phyloP scores from a whole-genome alignment of 2,329 filamentous ascomycete species.

The Microdochium trichocladiopsis region DNA sequence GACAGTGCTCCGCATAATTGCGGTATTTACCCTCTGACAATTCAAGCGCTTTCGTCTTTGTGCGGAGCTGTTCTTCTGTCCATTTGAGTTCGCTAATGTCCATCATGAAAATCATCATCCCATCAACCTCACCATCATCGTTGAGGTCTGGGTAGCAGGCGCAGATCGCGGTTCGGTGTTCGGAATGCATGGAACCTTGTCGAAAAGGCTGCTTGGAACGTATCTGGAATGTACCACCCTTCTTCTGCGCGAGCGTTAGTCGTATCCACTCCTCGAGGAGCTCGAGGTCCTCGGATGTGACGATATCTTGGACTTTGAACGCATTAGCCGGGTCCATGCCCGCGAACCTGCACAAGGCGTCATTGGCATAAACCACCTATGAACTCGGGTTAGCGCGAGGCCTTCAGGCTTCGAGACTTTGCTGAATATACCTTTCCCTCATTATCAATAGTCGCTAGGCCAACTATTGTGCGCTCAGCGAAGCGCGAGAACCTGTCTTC shows the following conservation, averaged over 20 bases:
- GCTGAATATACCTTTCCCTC: constrained; percentile 12
- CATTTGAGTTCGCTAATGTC: constrained; percentile 19
- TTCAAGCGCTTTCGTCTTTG: constrained; percentile 13
- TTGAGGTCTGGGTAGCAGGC: constrained; percentile 16
- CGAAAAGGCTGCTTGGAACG: constrained; percentile 15
- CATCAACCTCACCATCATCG: constrained; percentile 12
- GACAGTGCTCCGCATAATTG: constrained; percentile 17
- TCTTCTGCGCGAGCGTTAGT: constrained; percentile 10
- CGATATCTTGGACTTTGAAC: constrained; percentile 6
- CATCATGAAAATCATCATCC: constrained; percentile 16
- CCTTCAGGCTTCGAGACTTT: background rate
- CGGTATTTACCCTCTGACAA: constrained; percentile 14
- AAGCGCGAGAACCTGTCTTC: constrained; percentile 16
- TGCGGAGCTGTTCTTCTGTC: constrained; percentile 15
- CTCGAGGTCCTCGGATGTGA: constrained; percentile 10
- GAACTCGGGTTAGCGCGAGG: constrained; percentile 1
- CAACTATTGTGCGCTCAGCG: constrained; percentile 15
- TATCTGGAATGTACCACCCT: constrained; percentile 15
- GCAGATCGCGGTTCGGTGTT: constrained; percentile 14
- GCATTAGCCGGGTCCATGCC: constrained; percentile 6
- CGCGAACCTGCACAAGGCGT: constrained; percentile 15
- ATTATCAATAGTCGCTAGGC: constrained; percentile 11
- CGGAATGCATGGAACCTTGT: constrained; percentile 13
- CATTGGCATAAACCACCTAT: constrained; percentile 17
- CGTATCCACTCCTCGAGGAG: constrained; percentile 13